A percentile compares a stretch with the other conserved stretches of the same genome.
phyloP scores from a whole-genome alignment of 805 yeast species.

The Candida andamanensis region DNA sequence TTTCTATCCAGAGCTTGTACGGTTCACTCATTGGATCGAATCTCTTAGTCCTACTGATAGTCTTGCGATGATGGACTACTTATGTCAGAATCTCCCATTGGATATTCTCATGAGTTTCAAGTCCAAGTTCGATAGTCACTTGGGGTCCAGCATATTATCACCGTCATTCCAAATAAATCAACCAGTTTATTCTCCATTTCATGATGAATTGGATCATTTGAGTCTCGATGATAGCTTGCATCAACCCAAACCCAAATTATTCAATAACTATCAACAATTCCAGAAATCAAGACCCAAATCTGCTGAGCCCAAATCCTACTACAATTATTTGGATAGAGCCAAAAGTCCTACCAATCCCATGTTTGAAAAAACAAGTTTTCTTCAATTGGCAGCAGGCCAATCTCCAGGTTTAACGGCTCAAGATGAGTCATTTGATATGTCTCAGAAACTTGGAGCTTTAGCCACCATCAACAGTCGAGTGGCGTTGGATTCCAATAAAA shows the following conservation, averaged over 20 bases:
- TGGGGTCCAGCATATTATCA: conserved; percentile 7
- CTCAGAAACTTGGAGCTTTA: conserved; percentile 58
- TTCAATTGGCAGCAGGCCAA: conserved; percentile 29
- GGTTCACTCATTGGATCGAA: conserved; percentile 47
- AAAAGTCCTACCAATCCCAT: conserved; percentile 39
- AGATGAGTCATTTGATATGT: conserved; percentile 15
- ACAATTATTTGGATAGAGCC: conserved; percentile 25
- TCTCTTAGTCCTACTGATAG: conserved; percentile 48
- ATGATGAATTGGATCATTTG: conserved; percentile 10
- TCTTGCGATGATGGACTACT: conserved; percentile 48
- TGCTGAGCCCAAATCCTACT: conserved; percentile 33
- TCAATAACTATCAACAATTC: conserved; percentile 20
- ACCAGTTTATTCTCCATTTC: conserved; percentile 1
- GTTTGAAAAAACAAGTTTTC: conserved; percentile 40
- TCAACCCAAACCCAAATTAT: conserved; percentile 38
- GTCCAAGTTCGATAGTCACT: conserved; percentile 40
- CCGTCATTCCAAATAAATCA: neutral
- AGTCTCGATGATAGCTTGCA: conserved; percentile 17
- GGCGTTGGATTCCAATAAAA: conserved; percentile 39
- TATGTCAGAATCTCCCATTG: conserved; percentile 46
- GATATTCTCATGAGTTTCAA: conserved; percentile 49
- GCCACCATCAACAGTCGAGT: conserved; percentile 59
- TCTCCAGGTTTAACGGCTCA: conserved; percentile 14
- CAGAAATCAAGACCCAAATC: conserved; percentile 40
- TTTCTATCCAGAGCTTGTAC: conserved; percentile 48